These are phyloP conservation scores for Mortierella polycephala DNA, from an alignment of 371 early-diverging fungal species.

Conservation along the genomic window DNA sequence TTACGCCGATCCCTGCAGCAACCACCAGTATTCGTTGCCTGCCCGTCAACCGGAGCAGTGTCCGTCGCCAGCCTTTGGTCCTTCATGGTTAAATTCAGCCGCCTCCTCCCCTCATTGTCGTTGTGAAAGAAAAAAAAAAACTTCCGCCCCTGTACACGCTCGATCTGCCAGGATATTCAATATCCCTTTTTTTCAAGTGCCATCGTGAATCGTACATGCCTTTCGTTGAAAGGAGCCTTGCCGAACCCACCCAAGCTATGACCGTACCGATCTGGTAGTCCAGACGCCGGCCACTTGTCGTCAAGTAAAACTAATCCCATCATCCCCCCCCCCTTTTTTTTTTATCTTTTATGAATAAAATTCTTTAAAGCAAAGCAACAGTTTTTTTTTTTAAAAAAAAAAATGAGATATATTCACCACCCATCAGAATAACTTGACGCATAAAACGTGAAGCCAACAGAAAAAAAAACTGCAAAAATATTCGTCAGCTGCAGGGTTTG, in stretches of 20 bases:
- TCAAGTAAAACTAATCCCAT: constrained; percentile 43
- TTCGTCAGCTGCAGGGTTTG: constrained; percentile 6
- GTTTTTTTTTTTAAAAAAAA: constrained; percentile 7
- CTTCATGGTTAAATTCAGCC: constrained; percentile 17
- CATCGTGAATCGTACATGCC: constrained; percentile 47
- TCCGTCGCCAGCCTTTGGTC: constrained; percentile 50
- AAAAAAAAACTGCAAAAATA: neutral
- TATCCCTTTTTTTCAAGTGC: constrained; percentile 16
- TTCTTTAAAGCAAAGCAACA: neutral
- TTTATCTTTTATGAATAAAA: constrained; percentile 6
- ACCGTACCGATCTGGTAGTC: constrained; percentile 45
- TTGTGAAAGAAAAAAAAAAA: constrained; percentile 15
- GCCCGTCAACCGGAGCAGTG: constrained; percentile 30
- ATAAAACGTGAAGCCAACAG: neutral
- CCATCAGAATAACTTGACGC: neutral
- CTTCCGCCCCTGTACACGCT: constrained; percentile 32
- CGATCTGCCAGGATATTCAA: constrained; percentile 36
- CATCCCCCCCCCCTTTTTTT: constrained; percentile 5
- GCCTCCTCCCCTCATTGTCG: neutral
- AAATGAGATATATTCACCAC: neutral
- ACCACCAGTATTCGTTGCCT: constrained; percentile 52
- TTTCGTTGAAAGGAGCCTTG: constrained; percentile 53
- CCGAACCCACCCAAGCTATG: constrained; percentile 44
- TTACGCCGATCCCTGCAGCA: constrained; percentile 36
- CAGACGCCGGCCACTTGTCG: constrained; percentile 53